Base-by-base conservation (phyloP, 208 protist species). In the Leishmania tarentolae region DNA sequence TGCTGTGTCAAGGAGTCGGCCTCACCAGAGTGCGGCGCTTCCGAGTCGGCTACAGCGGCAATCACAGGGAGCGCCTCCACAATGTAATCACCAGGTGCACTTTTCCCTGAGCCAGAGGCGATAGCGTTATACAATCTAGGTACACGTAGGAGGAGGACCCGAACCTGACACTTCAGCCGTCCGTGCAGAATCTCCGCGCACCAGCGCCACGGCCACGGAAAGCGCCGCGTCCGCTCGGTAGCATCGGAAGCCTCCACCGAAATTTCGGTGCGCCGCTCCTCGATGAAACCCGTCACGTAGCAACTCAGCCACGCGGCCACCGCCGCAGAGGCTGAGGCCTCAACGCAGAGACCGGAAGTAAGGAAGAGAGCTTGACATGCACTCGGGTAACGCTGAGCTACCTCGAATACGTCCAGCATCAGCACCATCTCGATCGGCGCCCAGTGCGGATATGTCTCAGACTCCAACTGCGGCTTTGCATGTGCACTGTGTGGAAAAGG, bases 341-440 rank as follows among this genome's bases (percentile, higher is more conserved):
- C 72, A 21, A 90, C 68, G 8, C 35, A 7, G 15, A n/a, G 31
- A 11, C 50, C 56, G 1, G 87, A 66, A 11, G 46, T 78, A 9
- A 69, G 21, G 13, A 92, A 46, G 35, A 92, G 78, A 13, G 70
- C 78, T 11, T 80, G 50, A 6, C 87, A 81, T 6, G 79, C 28
- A 35, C 8, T 37, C 11, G 89, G 89, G 3, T 78, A 88, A 35
- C 70, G 44, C 63, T 89, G 79, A 6, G 89, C 63, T 4, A 90
- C 81, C 73, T 84, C 83, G 57, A 89, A 91, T 42, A 84, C 82
- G 71, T 92, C 89, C 52, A 92, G 59, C 37, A 53, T 86, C 5
- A 90, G 37, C 40, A 66, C 24, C 53, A 85, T 61, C 28, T 81
- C 66, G 2, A 83, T 31, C 3, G 53, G 80, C 6, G 24, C 69